A percentile compares a stretch with the other conserved stretches of the same genome.
phyloP scores from a whole-genome alignment of 225 moss, liverwort and hornwort species.

The Lunularia cruciata region DNA sequence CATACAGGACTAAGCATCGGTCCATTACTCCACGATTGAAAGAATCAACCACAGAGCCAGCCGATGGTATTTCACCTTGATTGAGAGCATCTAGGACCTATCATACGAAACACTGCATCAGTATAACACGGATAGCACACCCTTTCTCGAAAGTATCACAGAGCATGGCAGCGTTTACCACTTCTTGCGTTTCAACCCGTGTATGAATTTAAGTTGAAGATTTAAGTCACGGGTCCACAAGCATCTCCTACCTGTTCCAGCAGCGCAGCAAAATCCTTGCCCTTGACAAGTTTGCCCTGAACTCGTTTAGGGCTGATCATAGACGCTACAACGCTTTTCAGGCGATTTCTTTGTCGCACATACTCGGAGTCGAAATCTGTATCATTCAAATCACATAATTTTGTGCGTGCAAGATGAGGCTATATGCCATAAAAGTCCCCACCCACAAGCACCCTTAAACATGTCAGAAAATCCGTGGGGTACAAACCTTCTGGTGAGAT shows the following conservation, averaged over 20 bases:
- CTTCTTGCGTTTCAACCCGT: too few relatives aligned
- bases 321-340: conserved; percentile 44
- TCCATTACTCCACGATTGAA: conserved; percentile 56
- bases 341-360: conserved; percentile 50
- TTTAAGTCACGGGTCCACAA: neutral
- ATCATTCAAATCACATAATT: conserved; percentile 56
- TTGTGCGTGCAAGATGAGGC: conserved; percentile 61
- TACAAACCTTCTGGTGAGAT: neutral
- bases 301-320: conserved; percentile 52
- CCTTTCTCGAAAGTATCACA: too few relatives aligned
- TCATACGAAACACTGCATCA: conserved; percentile 8
- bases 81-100: conserved; percentile 55
- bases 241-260: conserved; percentile 43
- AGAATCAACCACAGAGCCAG: conserved; percentile 53
- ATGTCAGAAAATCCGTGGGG: conserved; percentile 14
- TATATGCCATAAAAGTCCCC: conserved; percentile 24
- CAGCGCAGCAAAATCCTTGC: conserved; percentile 49
- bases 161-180: too few relatives aligned
- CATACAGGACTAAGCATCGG: conserved; percentile 43
- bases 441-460: conserved; percentile 4
- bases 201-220: too few relatives aligned
- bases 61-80: conserved; percentile 58
- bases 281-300: conserved; percentile 46
- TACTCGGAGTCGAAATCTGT: conserved; percentile 49
- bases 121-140: too few relatives aligned